Evolutionary conservation across 495 filamentous ascomycete species (phyloP), one percentile per base, ranked within the genome.

Genomic region (Glarea lozoyensis): DNA sequence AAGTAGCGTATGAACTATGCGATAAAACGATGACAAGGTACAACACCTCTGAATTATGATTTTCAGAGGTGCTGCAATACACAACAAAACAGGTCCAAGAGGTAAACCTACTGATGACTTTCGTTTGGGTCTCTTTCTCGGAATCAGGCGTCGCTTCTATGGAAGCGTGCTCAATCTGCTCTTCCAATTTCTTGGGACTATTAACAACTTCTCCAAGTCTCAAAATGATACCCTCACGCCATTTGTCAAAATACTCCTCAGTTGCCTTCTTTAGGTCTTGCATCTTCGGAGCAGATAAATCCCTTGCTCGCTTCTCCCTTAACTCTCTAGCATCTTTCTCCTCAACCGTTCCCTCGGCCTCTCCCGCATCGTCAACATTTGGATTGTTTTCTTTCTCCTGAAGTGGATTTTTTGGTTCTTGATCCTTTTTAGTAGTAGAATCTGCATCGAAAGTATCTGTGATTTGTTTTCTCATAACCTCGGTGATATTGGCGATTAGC

Each of bases 391-490:
- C 45, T 20, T 46, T 35, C 2, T 58, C 46, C 24, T 66, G 49
- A 29, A 60, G 59, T 15, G 46, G 34, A 16, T 56, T 44, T 22
- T 37, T 45, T n/a, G 50, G 32, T 16, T 44, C n/a, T n/a, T n/a
- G n/a, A n/a, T n/a, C n/a, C 23, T 50, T 53, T 23, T 48, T 47
- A 20, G 57, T 46, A 18, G 50, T 42, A 2, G 54, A 49, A 4
- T 64, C 48, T 0, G 56, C 40, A 41, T 76, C 70, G 23, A 75
- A 76, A 36, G 57, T 62, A 15, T 65, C 60, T 30, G 49, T 54
- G 31, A 74, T 55, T 18, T 67, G 64, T 43, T 56, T 64, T 29
- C 66, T 61, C 60, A 79, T 74, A 1, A 58, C 54, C 18, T 74
- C 72, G 22, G 60, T 67, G 40, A 69, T 63, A 20, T 54, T 58